Percentiles rank a stretch among this genome's conserved stretches.
These are phyloP conservation scores for Herpetomonas tarakana DNA, from an alignment of 208 protist species.

Conservation along the genomic window DNA sequence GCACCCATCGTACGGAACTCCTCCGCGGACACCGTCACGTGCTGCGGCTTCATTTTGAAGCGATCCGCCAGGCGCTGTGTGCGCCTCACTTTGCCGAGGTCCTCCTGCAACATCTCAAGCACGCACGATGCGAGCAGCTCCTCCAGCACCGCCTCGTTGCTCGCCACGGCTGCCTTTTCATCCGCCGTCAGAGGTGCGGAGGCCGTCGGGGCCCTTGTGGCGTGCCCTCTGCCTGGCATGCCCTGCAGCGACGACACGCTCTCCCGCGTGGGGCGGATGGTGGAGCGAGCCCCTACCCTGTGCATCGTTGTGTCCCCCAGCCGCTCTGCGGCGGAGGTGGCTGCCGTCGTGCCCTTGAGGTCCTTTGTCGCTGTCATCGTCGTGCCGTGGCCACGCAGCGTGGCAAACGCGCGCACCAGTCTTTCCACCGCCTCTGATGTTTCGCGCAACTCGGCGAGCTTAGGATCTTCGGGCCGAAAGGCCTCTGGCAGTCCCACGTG, in stretches of 20 bases:
- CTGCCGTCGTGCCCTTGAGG: conserved; percentile 3
- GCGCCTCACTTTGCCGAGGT: not conserved
- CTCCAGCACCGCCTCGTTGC: conserved; percentile 22
- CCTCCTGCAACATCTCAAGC: conserved; percentile 19
- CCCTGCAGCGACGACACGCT: too few relatives aligned
- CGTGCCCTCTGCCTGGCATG: too few relatives aligned
- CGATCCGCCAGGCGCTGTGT: conserved; percentile 4
- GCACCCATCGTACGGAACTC: conserved; percentile 20
- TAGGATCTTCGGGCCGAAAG: conserved; percentile 21
- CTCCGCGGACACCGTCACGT: conserved; percentile 48
- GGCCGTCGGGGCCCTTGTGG: not conserved
- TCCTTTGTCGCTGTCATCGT: not conserved
- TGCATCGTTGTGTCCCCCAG: not conserved
- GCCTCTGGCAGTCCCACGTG: not conserved
- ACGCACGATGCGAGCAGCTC: conserved; percentile 22
- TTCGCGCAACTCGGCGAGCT: conserved; percentile 63
- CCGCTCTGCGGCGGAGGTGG: conserved; percentile 7
- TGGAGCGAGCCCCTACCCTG: not conserved
- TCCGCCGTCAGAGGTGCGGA: not conserved
- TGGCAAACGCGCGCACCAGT: conserved; percentile 75
- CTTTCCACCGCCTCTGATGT: conserved; percentile 84
- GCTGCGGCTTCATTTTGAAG: conserved; percentile 15
- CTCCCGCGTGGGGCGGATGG: not conserved
- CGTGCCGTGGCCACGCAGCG: conserved; percentile 43
- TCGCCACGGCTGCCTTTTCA: conserved; percentile 5